These are phyloP conservation scores for Sporisorium reilianum DNA, from an alignment of 1,284 basidiomycete species.

Conservation along the genomic window DNA sequence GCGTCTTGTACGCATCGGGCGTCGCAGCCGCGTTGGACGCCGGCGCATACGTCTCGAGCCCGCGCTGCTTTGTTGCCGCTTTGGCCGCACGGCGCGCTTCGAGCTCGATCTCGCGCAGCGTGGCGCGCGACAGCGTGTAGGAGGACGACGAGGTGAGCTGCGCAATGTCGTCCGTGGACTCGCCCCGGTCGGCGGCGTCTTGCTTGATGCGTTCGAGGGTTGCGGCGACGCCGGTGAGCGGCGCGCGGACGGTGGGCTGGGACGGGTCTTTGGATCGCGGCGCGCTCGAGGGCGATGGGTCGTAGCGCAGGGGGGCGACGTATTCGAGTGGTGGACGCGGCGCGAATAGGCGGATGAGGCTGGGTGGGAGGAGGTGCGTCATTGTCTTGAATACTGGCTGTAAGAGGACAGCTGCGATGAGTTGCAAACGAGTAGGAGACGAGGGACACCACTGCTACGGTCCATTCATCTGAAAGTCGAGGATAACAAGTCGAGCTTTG, in stretches of 20 bases:
- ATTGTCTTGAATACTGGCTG: too few species aligned
- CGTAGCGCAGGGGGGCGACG: constrained; percentile 42
- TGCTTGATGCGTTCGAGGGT: constrained; percentile 61
- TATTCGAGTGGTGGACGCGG: constrained; percentile 60
- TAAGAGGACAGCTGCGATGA: not conserved
- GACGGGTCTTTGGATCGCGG: constrained; percentile 31
- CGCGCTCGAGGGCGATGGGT: too few species aligned
- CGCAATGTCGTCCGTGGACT: constrained; percentile 59
- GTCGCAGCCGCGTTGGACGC: constrained; percentile 89
- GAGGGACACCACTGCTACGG: not conserved
- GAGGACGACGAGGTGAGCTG: constrained; percentile 8
- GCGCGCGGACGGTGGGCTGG: constrained; percentile 28
- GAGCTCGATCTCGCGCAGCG: constrained; percentile 51
- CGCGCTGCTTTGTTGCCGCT: constrained; percentile 27
- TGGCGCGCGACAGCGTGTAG: constrained; percentile 52
- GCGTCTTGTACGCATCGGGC: constrained; percentile 97
- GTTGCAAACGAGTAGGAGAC: not conserved
- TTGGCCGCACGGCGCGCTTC: constrained; percentile 40
- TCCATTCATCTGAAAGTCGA: too few species aligned
- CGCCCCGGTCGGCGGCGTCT: constrained; percentile 59
- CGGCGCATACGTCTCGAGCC: constrained; percentile 76
- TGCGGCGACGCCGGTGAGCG: constrained; percentile 59
- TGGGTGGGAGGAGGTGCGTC: constrained; percentile 67
- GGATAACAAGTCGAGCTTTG: too few species aligned
- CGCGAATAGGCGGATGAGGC: constrained; percentile 64